Evolutionary conservation across 2,329 filamentous ascomycete species (phyloP), one percentile per base, ranked within the genome.

Genomic region (Colletotrichum camelliae): DNA sequence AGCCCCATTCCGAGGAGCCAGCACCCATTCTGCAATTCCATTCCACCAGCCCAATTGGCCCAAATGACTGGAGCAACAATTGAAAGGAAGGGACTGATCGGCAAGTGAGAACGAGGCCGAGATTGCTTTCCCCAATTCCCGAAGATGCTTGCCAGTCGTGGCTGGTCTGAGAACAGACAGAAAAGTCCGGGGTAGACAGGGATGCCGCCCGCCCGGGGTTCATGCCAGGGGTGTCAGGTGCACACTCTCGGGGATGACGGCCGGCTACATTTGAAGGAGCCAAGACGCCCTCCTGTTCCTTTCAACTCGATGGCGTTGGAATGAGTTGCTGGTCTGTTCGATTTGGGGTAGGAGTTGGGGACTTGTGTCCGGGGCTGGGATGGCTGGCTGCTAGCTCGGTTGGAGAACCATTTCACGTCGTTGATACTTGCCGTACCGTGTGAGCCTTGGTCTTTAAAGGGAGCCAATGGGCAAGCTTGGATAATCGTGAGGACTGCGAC

Each of bases 171-270:
- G 74, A 66, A 75, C 72, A 75, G 62, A 75, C 57, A 43, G 15
- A 52, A 69, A 69, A 77, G 73, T 77, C 75, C 62, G 75, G 75
- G 75, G 75, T 75, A 77, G 48, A 77, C 75, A 77, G 67, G 75
- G 75, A 65, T 72, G 31, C 7, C 24, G 58, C 62, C 67, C 55
- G 24, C 18, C 62, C 33, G 58, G 71, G 66, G 27, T 33, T 29
- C 39, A 27, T 18, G 52, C 70, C 55, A 76, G 70, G 76, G 65
- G 76, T 77, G 76, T 77, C 74, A 74, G 74, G 75, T 77, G 76
- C 57, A 27, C 75, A 69, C 55, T 57, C 58, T 61, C 57, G 39
- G 39, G 60, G 69, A 57, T 64, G 61, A 48, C 70, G 55, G 61
- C 66, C 58, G 65, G 65, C 35, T 58, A 70, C 65, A 61, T 69